A percentile compares a stretch with the other conserved stretches of the same genome.
These are phyloP conservation scores for Galeopsis tetrahit DNA, from an alignment of 257 asterid genomes.

Conservation along the genomic window DNA sequence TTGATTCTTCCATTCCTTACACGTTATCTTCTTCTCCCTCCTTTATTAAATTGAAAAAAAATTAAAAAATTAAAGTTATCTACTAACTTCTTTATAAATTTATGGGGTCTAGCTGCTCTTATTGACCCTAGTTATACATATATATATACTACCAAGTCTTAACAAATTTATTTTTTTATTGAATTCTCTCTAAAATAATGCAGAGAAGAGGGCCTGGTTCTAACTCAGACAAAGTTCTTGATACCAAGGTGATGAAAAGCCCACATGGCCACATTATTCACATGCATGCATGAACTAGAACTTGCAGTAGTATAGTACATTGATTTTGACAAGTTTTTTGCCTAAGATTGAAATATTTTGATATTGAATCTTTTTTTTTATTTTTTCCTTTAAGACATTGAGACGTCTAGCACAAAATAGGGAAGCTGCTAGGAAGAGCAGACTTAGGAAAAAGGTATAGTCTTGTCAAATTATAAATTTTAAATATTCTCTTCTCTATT, in stretches of 20 bases:
- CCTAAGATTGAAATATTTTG: neutral
- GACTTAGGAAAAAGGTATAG: conserved; percentile 86
- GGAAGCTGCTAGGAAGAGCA: conserved; percentile 98
- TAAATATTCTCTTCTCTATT: neutral
- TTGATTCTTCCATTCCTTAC: conserved; percentile 46
- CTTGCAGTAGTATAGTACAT: neutral
- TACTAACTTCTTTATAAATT: conserved; percentile 15
- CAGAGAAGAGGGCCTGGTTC: conserved; percentile 83
- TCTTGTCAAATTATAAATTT: neutral
- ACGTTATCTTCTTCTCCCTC: conserved; percentile 40
- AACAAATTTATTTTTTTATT: neutral
- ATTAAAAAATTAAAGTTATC: neutral
- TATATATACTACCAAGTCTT: neutral
- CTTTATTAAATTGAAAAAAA: neutral
- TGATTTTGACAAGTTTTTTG: conserved; percentile 4
- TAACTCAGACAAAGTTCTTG: conserved; percentile 66
- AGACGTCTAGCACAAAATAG: conserved; percentile 98
- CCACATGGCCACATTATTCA: conserved; percentile 22
- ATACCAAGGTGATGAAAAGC: conserved; percentile 72
- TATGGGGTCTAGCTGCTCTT: conserved; percentile 30
- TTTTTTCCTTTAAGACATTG: conserved; percentile 54
- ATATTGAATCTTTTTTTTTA: conserved; percentile 4
- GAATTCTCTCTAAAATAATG: conserved; percentile 40
- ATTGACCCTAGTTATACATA: conserved; percentile 24
- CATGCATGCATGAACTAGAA: conserved; percentile 39